Percentiles rank a stretch among this genome's conserved stretches.
phyloP scores from a whole-genome alignment of 2,329 filamentous ascomycete genomes.

The Alternaria sp. region DNA sequence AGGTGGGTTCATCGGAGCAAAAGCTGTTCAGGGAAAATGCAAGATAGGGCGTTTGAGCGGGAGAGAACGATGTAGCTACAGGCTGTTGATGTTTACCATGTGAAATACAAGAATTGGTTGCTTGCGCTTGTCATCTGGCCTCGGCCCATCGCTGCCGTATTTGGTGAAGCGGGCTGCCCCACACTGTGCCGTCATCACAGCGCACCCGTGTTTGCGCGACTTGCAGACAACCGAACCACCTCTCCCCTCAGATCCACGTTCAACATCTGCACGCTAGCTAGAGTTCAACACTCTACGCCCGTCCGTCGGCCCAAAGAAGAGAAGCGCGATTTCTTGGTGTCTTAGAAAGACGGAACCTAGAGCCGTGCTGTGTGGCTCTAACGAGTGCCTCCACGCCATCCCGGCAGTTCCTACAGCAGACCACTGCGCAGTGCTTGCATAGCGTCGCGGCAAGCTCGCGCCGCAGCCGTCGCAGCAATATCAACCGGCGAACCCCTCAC shows the following conservation, averaged over 20 bases:
- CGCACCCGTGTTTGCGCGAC: slow-evolving; percentile 9
- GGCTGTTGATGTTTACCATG: background rate
- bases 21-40: background rate
- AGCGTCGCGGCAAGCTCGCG: slow-evolving; percentile 32
- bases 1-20: background rate
- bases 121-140: slow-evolving; percentile 1
- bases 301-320: background rate
- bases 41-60: background rate
- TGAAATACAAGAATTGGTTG: background rate
- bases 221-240: slow-evolving; percentile 7
- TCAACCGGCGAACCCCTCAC: slow-evolving; percentile 23
- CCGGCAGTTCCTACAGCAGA: slow-evolving; percentile 23
- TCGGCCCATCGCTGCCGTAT: slow-evolving; percentile 9
- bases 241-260: slow-evolving; percentile 16
- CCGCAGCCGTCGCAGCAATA: slow-evolving; percentile 29
- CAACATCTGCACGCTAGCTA: slow-evolving; percentile 34
- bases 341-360: background rate
- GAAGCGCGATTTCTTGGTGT: slow-evolving; percentile 1
- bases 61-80: background rate
- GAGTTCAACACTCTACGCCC: slow-evolving; percentile 47
- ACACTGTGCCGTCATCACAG: slow-evolving; percentile 11
- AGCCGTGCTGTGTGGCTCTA: slow-evolving; percentile 2
- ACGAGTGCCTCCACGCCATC: slow-evolving; percentile 22
- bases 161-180: slow-evolving; percentile 11
- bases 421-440: slow-evolving; percentile 36